These are phyloP conservation scores for Sporothrix euskadiensis DNA, from an alignment of 2,329 filamentous ascomycete genomes.

Conservation along the genomic window DNA sequence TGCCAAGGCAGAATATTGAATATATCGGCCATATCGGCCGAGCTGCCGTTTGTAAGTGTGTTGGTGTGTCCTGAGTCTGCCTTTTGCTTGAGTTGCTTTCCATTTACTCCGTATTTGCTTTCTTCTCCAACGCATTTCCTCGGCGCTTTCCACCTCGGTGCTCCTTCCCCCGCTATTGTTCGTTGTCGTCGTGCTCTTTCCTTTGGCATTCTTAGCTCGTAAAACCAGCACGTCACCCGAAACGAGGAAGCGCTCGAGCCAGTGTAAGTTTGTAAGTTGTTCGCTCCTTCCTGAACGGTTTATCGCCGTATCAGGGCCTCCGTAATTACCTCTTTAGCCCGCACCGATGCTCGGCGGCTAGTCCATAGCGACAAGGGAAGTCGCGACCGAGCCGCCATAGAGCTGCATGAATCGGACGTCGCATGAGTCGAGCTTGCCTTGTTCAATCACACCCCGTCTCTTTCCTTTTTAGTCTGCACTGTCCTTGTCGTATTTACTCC, in stretches of 20 bases:
- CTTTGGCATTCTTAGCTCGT: background rate
- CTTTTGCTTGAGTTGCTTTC: background rate
- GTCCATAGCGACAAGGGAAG: constrained; percentile 2
- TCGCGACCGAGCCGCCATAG: background rate
- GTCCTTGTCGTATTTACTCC: background rate
- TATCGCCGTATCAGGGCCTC: constrained; percentile 23
- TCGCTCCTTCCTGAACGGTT: background rate
- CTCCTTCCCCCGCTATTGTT: background rate
- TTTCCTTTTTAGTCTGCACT: background rate
- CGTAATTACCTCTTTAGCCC: constrained; percentile 23
- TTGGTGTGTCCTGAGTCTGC: background rate
- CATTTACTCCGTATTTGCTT: background rate
- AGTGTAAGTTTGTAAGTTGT: background rate
- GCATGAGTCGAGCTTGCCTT: background rate
- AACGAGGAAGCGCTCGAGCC: background rate
- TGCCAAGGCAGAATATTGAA: constrained; percentile 3
- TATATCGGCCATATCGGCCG: background rate
- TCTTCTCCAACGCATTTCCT: background rate
- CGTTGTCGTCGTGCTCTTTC: background rate
- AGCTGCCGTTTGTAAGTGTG: background rate
- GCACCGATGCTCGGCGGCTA: constrained; percentile 27
- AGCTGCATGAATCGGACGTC: background rate
- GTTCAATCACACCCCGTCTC: background rate
- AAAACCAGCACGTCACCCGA: background rate
- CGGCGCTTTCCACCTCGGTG: background rate